Percentiles rank a stretch among this genome's conserved stretches.
phyloP scores from a whole-genome alignment of 2,329 filamentous ascomycete genomes.

The Phialophora tarda region DNA sequence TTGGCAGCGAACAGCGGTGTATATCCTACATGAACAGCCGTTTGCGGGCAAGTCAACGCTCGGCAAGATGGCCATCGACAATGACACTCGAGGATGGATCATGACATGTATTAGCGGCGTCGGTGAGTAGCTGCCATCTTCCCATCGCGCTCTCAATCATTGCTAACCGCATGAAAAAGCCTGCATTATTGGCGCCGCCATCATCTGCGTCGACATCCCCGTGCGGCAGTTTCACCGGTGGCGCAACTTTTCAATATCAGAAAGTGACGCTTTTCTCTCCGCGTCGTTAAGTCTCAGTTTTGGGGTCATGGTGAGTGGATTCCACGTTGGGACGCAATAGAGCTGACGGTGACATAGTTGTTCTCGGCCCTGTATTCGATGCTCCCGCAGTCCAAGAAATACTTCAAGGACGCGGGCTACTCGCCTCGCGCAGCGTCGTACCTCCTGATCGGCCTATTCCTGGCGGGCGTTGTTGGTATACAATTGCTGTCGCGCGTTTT shows the following conservation, averaged over 20 bases:
- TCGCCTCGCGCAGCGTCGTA: slow-evolving; percentile 67
- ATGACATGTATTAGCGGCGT: slow-evolving; percentile 84
- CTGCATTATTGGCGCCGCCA: slow-evolving; percentile 72
- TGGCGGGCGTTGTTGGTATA: slow-evolving; percentile 55
- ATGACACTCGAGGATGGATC: slow-evolving; percentile 92
- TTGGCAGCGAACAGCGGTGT: background rate
- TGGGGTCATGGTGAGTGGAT: slow-evolving; percentile 80
- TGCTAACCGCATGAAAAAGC: slow-evolving; percentile 45
- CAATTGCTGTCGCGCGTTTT: slow-evolving; percentile 52
- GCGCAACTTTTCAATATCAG: slow-evolving; percentile 81
- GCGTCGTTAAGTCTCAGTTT: slow-evolving; percentile 90
- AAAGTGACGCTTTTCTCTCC: slow-evolving; percentile 86
- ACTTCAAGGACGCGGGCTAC: slow-evolving; percentile 73
- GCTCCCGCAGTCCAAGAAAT: slow-evolving; percentile 82
- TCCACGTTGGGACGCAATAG: background rate
- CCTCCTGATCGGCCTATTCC: slow-evolving; percentile 53
- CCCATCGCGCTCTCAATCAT: background rate
- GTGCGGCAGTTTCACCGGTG: slow-evolving; percentile 74
- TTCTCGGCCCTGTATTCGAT: slow-evolving; percentile 93
- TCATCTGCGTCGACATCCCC: slow-evolving; percentile 85
- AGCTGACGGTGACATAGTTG: slow-evolving; percentile 60
- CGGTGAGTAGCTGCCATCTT: slow-evolving; percentile 52
- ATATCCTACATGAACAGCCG: slow-evolving; percentile 3
- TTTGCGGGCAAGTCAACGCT: background rate
- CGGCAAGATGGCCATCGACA: slow-evolving; percentile 61